Conservation (phyloP, 805 yeast species). For the Candida stauntonica region DNA sequence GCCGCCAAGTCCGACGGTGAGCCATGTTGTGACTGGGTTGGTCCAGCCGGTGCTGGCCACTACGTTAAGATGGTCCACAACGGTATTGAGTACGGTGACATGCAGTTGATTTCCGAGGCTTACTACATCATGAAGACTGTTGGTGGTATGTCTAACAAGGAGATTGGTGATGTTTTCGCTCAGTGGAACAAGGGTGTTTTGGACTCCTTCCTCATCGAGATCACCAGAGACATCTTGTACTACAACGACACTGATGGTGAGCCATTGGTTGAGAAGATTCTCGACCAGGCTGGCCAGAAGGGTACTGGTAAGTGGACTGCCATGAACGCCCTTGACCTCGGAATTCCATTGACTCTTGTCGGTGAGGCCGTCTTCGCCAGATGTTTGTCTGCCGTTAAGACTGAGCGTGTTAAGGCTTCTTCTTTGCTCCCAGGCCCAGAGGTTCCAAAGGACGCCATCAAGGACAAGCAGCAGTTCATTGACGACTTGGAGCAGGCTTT, state of each 20-base stretch:
- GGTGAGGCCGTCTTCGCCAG: slow-evolving; percentile 99
- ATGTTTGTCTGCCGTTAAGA: slow-evolving; percentile 89
- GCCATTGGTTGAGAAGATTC: slow-evolving; percentile 92
- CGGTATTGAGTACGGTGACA: slow-evolving; percentile 99
- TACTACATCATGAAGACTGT: slow-evolving; percentile 93
- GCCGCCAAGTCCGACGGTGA: slow-evolving; percentile 97
- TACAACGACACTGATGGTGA: slow-evolving; percentile 86
- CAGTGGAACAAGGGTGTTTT: slow-evolving; percentile 97
- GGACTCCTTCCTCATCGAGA: slow-evolving; percentile 95
- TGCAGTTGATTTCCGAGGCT: slow-evolving; percentile 98
- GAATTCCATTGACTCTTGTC: slow-evolving; percentile 96
- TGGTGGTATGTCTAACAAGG: slow-evolving; percentile 85
- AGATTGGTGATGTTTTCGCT: slow-evolving; percentile 87
- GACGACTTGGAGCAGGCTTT: slow-evolving; percentile 97
- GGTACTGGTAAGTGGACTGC: slow-evolving; percentile 99
- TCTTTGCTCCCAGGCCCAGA: slow-evolving; percentile 74
- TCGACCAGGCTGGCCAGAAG: slow-evolving; percentile 97
- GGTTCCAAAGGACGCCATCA: slow-evolving; percentile 55
- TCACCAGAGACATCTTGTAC: slow-evolving; percentile 91
- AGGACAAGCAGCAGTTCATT: slow-evolving; percentile 78
- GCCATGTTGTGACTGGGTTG: slow-evolving; percentile 99
- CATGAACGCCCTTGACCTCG: slow-evolving; percentile 93
- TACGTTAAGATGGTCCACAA: slow-evolving; percentile 99
- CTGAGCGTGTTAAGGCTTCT: slow-evolving; percentile 87
- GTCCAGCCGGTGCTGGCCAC: slow-evolving; percentile 98